Base-by-base conservation (phyloP, 352 stramenopile genomes). In the Globisporangium cystogenes region DNA sequence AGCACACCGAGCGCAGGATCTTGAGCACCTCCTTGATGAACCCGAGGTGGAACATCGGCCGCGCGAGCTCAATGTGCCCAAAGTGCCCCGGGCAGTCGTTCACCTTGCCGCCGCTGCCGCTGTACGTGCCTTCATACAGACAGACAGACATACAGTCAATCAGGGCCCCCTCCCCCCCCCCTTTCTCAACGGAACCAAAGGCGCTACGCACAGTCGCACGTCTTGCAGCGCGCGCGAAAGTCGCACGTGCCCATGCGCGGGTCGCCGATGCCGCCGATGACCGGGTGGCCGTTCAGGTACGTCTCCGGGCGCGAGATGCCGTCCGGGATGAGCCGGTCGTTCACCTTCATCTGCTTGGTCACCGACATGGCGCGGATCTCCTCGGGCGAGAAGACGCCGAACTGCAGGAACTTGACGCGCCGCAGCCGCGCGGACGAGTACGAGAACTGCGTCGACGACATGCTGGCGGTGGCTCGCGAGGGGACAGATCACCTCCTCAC, bases 31-130 rank as follows among this genome's bases (percentile, higher is more conserved):
- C 80, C 64, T 99, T 96, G 57, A 99, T 90, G 64, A 99, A 99
- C 11, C 97, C 97, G 62, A 98, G 78, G 72, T 99, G 97, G 70
- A 98, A 99, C 67, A 99, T 97, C 41, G 97, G 95, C 14, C 87
- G 66, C 43, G 96, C 94, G 33, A 99, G 70, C 62, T 99, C 94
- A 66, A 99, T 98, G 78, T 99, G 97, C 36, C 97, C 97, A 74
- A 99, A 99, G 70, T 99, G 98, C 48, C 97, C 97, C 4, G 97
- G 97, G 63, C 97, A 98, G 61, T 97, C 96, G 57, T 98, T 97
- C 63, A 98, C 95, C 50, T 98, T 96, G 51, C 94, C 78, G 44
- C 83, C 87, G 49, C 83, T 96, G 48, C 86, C 86, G 53, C 85
- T 95, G 74, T 96, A 97, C 18, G 83, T 95, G 61, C 70, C 70